Percentiles rank a stretch among this genome's conserved stretches.
These are phyloP conservation scores for Cladosporium colombiae DNA, from an alignment of 2,329 filamentous ascomycete species.

Conservation along the genomic window DNA sequence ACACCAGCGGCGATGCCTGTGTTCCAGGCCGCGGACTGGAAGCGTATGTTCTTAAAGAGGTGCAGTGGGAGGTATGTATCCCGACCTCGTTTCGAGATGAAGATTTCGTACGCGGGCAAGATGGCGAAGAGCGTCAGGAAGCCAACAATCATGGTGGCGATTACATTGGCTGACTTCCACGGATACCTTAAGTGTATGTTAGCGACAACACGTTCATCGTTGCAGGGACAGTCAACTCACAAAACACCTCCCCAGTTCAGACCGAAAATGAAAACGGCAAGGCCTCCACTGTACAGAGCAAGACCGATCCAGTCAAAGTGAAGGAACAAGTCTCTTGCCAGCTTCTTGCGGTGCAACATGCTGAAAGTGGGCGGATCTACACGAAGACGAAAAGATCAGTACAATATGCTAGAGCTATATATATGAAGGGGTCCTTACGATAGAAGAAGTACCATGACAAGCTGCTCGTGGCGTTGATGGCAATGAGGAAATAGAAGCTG, in stretches of 20 bases:
- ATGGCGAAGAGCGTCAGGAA: constrained; percentile 27
- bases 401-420: background rate
- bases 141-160: constrained; percentile 34
- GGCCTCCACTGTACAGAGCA: constrained; percentile 28
- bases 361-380: constrained; percentile 32
- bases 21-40: constrained; percentile 30
- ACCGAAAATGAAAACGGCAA: constrained; percentile 31
- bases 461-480: constrained; percentile 37
- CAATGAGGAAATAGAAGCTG: constrained; percentile 32
- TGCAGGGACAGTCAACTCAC: constrained; percentile 6
- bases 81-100: constrained; percentile 26
- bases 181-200: constrained; percentile 27
- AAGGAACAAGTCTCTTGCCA: constrained; percentile 28
- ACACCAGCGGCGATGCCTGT: constrained; percentile 30
- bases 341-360: constrained; percentile 32
- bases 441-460: constrained; percentile 39
- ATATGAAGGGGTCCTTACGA: constrained; percentile 12
- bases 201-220: background rate
- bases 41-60: constrained; percentile 32
- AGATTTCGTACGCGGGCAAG: constrained; percentile 30
- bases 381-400: background rate
- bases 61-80: constrained; percentile 32
- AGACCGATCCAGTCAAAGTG: constrained; percentile 34
- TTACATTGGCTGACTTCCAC: constrained; percentile 33
- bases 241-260: constrained; percentile 35